A percentile compares a stretch with the other conserved stretches of the same genome.
Evolutionary conservation across 805 yeast genomes (phyloP).

Genomic region (Ogataea nakhonphanomensis): DNA sequence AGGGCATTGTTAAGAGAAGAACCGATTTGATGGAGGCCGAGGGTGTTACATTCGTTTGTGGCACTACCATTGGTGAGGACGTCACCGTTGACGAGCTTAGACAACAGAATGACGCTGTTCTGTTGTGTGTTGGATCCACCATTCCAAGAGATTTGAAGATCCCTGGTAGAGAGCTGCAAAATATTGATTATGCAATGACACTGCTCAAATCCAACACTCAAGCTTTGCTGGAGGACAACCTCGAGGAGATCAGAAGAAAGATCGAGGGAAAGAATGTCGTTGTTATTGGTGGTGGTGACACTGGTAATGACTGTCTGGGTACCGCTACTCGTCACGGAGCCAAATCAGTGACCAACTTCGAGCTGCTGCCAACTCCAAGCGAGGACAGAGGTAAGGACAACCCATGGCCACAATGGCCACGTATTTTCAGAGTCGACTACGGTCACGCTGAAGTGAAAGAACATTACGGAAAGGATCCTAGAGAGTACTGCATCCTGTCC

Average conservation of each 20-base stretch:
- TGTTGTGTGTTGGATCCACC: conserved; percentile 91
- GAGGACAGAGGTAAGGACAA: conserved; percentile 83
- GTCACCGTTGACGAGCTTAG: conserved; percentile 67
- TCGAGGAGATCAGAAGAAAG: conserved; percentile 69
- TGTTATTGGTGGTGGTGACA: conserved; percentile 99
- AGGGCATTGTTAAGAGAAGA: conserved; percentile 88
- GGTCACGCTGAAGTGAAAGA: conserved; percentile 95
- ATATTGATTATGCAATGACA: conserved; percentile 94
- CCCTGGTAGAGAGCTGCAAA: conserved; percentile 88
- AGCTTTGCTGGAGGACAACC: conserved; percentile 76
- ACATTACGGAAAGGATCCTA: conserved; percentile 95
- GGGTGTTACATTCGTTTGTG: conserved; percentile 77
- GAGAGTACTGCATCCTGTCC: conserved; percentile 92
- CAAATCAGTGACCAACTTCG: conserved; percentile 88
- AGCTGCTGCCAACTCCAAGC: conserved; percentile 90
- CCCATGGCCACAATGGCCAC: conserved; percentile 99
- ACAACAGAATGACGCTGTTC: conserved; percentile 70
- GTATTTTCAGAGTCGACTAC: conserved; percentile 95
- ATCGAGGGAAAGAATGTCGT: conserved; percentile 85
- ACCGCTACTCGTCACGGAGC: conserved; percentile 98
- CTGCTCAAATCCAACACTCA: conserved; percentile 84
- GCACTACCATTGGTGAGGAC: conserved; percentile 82
- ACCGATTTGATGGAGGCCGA: conserved; percentile 86
- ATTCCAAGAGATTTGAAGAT: conserved; percentile 93
- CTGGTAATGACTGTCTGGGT: conserved; percentile 98